Conservation (phyloP, 768 basidiomycete genomes). For the Pholiota microspora region DNA sequence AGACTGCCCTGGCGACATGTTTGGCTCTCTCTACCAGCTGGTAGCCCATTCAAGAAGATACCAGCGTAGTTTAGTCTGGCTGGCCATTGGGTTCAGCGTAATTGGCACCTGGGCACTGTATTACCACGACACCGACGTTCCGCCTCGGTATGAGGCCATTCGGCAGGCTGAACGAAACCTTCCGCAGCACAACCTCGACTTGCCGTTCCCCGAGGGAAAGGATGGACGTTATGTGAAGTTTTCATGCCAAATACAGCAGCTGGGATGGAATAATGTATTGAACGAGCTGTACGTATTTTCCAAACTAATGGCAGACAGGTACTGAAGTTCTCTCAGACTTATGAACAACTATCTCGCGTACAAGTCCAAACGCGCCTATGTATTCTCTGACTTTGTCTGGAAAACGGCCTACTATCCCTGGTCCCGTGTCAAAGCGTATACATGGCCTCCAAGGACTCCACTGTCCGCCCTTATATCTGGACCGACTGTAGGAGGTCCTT, state of each 20-base stretch:
- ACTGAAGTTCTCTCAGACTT: constrained; percentile 28
- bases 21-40: neutral
- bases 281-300: constrained; percentile 43
- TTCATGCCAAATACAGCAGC: constrained; percentile 35
- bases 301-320: neutral
- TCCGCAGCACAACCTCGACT: constrained; percentile 48
- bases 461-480: constrained; percentile 45
- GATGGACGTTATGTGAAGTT: constrained; percentile 50
- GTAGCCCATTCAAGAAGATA: neutral
- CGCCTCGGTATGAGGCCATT: constrained; percentile 21
- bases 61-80: neutral
- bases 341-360: constrained; percentile 52
- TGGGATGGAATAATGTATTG: constrained; percentile 55
- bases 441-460: constrained; percentile 32
- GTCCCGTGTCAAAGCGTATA: constrained; percentile 23
- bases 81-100: neutral
- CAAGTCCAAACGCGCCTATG: constrained; percentile 47
- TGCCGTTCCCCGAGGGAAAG: constrained; percentile 48
- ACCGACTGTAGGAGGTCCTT: constrained; percentile 44
- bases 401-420: constrained; percentile 42
- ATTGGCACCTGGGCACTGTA: neutral
- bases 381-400: constrained; percentile 48
- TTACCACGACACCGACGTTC: constrained; percentile 8
- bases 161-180: constrained; percentile 40
- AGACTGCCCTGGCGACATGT: neutral